Evolutionary conservation across 2,329 filamentous ascomycete species (phyloP).

Genomic region (Colletotrichum magnum): DNA sequence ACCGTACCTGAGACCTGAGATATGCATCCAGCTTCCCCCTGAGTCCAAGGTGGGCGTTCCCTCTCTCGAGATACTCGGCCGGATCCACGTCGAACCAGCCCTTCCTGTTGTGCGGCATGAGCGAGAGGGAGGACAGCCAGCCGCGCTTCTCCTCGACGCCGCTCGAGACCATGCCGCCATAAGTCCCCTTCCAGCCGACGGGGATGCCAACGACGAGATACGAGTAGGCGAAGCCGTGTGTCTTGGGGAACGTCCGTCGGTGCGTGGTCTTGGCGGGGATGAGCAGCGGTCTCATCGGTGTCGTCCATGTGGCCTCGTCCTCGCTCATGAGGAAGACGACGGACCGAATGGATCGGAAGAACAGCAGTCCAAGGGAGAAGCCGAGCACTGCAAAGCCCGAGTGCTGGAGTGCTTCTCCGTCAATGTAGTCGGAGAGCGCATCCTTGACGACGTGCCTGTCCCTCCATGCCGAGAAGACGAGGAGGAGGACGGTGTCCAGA

Average conservation of each 20-base stretch:
- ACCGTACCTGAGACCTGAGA: slow-evolving; percentile 68
- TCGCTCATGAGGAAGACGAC: not conserved
- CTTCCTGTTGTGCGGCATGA: slow-evolving; percentile 42
- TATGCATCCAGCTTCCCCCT: slow-evolving; percentile 74
- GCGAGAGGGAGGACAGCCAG: slow-evolving; percentile 49
- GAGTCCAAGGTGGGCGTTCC: slow-evolving; percentile 65
- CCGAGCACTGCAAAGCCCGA: slow-evolving; percentile 22
- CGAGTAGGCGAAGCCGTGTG: slow-evolving; percentile 78
- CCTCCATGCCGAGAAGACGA: slow-evolving; percentile 45
- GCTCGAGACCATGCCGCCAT: slow-evolving; percentile 70
- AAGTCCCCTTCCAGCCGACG: slow-evolving; percentile 70
- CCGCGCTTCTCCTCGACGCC: slow-evolving; percentile 45
- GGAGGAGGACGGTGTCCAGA: slow-evolving; percentile 46
- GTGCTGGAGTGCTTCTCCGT: slow-evolving; percentile 2
- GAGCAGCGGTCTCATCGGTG: slow-evolving; percentile 62
- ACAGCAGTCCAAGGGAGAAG: slow-evolving; percentile 23
- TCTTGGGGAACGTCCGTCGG: slow-evolving; percentile 75
- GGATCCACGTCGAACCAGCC: slow-evolving; percentile 73
- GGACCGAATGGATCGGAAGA: slow-evolving; percentile 6
- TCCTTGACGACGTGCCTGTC: slow-evolving; percentile 7
- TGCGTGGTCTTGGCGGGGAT: slow-evolving; percentile 78
- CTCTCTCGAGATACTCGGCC: slow-evolving; percentile 73
- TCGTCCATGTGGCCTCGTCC: slow-evolving; percentile 41
- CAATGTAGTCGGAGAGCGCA: slow-evolving; percentile 6
- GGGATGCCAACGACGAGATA: slow-evolving; percentile 80